Conservation (phyloP, 495 filamentous ascomycete species). For the Aspergillus heteromorphus region DNA sequence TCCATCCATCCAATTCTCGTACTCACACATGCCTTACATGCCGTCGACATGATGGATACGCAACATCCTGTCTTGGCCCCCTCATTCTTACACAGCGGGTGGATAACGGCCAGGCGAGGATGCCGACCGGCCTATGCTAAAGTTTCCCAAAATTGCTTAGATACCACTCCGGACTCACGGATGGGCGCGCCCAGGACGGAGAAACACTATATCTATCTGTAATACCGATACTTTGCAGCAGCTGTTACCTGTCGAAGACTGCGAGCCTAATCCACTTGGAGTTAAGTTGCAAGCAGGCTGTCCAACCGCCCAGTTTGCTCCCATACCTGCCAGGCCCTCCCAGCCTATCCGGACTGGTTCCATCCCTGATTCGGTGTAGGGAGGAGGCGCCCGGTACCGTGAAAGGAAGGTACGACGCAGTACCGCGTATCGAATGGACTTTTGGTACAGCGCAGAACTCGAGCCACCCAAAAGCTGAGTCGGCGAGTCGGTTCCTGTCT, state of each 20-base stretch:
- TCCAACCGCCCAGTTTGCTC: constrained; percentile 11
- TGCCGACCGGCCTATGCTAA: neutral
- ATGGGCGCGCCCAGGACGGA: neutral
- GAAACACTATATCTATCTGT: neutral
- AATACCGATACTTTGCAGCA: neutral
- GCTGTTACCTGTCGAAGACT: neutral
- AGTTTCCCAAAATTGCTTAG: neutral
- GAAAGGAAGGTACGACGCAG: neutral
- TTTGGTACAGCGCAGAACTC: neutral
- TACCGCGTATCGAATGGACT: too few relatives aligned
- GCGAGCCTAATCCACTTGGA: constrained; percentile 4
- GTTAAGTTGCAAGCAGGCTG: constrained; percentile 1
- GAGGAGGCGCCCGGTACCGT: neutral
- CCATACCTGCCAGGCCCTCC: constrained; percentile 2
- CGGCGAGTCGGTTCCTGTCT: too few relatives aligned
- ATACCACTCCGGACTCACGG: neutral
- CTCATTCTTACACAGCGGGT: constrained; percentile 7
- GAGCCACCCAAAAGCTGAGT: constrained; percentile 3
- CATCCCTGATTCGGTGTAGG: constrained; percentile 6
- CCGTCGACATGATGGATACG: constrained; percentile 1
- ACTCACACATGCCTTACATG: constrained; percentile 8
- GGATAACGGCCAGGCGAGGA: constrained; percentile 4
- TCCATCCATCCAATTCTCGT: neutral
- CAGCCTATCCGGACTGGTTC: constrained; percentile 11
- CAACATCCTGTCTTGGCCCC: constrained; percentile 9